Evolutionary conservation across 2,329 filamentous ascomycete species (phyloP).

Genomic region (Colletotrichum higginsianum): DNA sequence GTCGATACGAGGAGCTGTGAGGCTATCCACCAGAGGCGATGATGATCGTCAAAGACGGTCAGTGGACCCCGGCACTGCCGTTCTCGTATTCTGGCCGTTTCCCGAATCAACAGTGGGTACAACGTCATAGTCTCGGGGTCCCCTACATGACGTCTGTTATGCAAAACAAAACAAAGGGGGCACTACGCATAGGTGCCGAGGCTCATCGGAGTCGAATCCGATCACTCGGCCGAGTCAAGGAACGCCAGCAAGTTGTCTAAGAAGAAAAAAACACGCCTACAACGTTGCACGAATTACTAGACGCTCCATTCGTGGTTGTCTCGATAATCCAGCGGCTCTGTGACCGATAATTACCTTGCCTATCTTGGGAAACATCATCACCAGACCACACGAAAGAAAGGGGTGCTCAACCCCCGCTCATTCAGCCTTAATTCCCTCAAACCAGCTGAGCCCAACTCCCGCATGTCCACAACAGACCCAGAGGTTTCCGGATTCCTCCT

Average conservation of each 20-base stretch:
- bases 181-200: too few species aligned
- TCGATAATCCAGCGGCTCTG: neutral
- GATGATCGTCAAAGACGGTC: conserved; percentile 33
- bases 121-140: conserved; percentile 8
- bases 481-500: neutral
- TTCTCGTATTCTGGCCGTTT: conserved; percentile 27
- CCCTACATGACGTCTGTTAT: neutral
- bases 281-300: neutral
- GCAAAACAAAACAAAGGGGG: neutral
- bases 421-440: conserved; percentile 2
- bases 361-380: too few species aligned
- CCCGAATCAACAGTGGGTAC: neutral
- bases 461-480: neutral
- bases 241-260: neutral
- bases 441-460: neutral
- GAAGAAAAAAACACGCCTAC: neutral
- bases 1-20: conserved; percentile 26
- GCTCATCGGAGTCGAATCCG: neutral
- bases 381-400: neutral
- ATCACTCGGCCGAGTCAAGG: neutral
- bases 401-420: neutral
- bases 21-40: conserved; percentile 10
- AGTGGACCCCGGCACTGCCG: conserved; percentile 11
- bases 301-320: too few species aligned
- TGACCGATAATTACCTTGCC: too few species aligned